These are phyloP conservation scores for Vanrija sp. DNA, from an alignment of 1,284 basidiomycete genomes.

Conservation along the genomic window DNA sequence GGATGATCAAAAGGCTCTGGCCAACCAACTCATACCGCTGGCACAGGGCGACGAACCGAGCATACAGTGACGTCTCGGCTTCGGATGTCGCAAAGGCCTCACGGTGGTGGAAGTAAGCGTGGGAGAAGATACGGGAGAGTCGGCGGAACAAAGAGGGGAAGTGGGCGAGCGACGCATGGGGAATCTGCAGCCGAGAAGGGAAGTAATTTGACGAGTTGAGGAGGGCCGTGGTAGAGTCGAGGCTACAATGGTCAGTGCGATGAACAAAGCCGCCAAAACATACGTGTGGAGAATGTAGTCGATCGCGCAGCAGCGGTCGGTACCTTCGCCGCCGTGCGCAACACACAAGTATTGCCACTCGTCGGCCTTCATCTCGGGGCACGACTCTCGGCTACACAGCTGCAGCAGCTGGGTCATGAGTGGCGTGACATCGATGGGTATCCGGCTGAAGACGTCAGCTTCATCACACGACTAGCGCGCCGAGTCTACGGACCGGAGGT, in stretches of 20 bases:
- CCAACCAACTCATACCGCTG: constrained; percentile 74
- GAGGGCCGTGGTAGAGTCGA: constrained; percentile 89
- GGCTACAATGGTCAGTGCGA: constrained; percentile 65
- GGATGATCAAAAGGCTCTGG: constrained; percentile 73
- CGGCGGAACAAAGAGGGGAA: constrained; percentile 66
- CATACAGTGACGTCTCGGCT: constrained; percentile 84
- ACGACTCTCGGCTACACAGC: constrained; percentile 75
- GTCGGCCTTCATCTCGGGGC: constrained; percentile 94
- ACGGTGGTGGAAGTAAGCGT: constrained; percentile 90
- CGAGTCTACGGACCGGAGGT: constrained; percentile 63
- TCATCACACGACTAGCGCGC: neutral
- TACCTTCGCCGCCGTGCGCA: constrained; percentile 58
- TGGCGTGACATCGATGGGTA: constrained; percentile 87
- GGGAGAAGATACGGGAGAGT: constrained; percentile 89
- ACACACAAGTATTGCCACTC: constrained; percentile 97
- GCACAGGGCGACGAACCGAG: constrained; percentile 80
- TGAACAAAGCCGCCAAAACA: constrained; percentile 12
- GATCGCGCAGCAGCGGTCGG: constrained; percentile 85
- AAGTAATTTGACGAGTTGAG: constrained; percentile 85
- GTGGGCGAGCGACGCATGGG: constrained; percentile 73
- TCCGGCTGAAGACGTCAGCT: constrained; percentile 58
- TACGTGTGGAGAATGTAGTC: constrained; percentile 92
- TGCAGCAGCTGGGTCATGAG: constrained; percentile 80
- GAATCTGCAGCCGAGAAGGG: constrained; percentile 82
- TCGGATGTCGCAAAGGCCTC: constrained; percentile 59